These are phyloP conservation scores for Auricularia cornea DNA, from an alignment of 768 basidiomycete genomes.

Conservation along the genomic window DNA sequence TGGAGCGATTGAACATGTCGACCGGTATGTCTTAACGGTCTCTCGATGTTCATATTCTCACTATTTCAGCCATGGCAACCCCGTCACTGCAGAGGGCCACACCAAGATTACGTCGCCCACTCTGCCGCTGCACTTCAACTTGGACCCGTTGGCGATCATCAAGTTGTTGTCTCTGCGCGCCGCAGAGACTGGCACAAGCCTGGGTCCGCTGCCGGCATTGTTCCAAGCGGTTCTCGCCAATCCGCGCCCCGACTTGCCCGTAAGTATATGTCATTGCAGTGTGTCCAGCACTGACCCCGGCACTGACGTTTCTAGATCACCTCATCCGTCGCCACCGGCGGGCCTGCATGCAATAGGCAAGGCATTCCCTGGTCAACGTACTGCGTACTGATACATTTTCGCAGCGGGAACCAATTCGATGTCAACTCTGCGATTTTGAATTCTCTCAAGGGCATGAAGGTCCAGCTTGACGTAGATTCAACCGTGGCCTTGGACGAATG, in stretches of 20 bases:
- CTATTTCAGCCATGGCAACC: slow-evolving; percentile 20
- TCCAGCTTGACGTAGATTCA: slow-evolving; percentile 48
- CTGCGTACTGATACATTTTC: background rate
- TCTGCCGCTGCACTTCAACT: slow-evolving; percentile 56
- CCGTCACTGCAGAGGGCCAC: slow-evolving; percentile 54
- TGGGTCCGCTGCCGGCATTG: slow-evolving; percentile 49
- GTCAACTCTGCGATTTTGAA: slow-evolving; percentile 51
- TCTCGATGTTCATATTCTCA: background rate
- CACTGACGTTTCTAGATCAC: slow-evolving; percentile 33
- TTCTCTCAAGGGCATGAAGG: slow-evolving; percentile 50
- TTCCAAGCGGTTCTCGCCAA: slow-evolving; percentile 48
- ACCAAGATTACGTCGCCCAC: slow-evolving; percentile 45
- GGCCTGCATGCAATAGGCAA: slow-evolving; percentile 53
- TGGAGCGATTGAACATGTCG: slow-evolving; percentile 23
- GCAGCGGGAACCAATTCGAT: slow-evolving; percentile 59
- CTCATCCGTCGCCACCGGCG: slow-evolving; percentile 42
- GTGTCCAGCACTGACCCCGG: background rate
- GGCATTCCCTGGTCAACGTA: slow-evolving; percentile 5
- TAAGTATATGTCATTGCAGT: slow-evolving; percentile 22
- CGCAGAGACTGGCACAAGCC: slow-evolving; percentile 43
- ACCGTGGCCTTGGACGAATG: slow-evolving; percentile 59
- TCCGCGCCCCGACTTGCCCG: slow-evolving; percentile 43
- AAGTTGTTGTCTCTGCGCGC: slow-evolving; percentile 43
- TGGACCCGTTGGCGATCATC: slow-evolving; percentile 55
- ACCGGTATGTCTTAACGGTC: background rate